phyloP scores from a whole-genome alignment of 441 rosid species.

The Arabidopsis hybrid region DNA sequence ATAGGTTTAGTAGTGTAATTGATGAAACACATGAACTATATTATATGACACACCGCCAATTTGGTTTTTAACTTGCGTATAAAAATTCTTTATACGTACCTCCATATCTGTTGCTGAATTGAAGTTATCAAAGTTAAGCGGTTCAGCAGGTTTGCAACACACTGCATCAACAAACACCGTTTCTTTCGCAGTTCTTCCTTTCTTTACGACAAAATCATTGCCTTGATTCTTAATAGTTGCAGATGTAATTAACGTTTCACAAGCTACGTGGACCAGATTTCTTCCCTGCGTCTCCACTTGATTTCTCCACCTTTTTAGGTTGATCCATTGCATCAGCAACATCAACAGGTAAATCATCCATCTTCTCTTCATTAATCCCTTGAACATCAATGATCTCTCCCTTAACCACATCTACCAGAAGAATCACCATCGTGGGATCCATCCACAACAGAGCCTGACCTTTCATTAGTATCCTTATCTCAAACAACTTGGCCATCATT shows the following conservation, averaged over 20 bases:
- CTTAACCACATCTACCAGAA: slow-evolving; percentile 38
- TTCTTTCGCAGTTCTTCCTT: slow-evolving; percentile 7
- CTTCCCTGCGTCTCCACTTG: slow-evolving; percentile 7
- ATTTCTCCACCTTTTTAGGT: slow-evolving; percentile 34
- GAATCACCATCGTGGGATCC: slow-evolving; percentile 16
- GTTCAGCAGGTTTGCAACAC: slow-evolving; percentile 44
- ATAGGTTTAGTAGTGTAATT: not conserved
- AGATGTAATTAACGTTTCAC: not conserved
- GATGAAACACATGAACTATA: not conserved
- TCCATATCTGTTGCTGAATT: slow-evolving; percentile 69
- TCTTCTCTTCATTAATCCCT: slow-evolving; percentile 42
- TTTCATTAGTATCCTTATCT: slow-evolving; percentile 59
- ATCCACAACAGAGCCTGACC: slow-evolving; percentile 52
- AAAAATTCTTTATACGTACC: slow-evolving; percentile 52
- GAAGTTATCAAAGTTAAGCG: slow-evolving; percentile 67
- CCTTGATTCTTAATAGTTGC: slow-evolving; percentile 3
- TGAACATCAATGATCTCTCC: slow-evolving; percentile 22
- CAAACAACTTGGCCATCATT: slow-evolving; percentile 50
- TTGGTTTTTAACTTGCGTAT: not conserved
- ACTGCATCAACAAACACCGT: slow-evolving; percentile 9
- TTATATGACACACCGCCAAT: not conserved
- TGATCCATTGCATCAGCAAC: slow-evolving; percentile 43
- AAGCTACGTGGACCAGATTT: slow-evolving; percentile 20
- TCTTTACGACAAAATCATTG: slow-evolving; percentile 28
- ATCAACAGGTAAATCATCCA: slow-evolving; percentile 38